A percentile compares a stretch with the other conserved stretches of the same genome.
Conservation (phyloP, 2,329 filamentous ascomycete genomes). For the Trichoderma breve region DNA sequence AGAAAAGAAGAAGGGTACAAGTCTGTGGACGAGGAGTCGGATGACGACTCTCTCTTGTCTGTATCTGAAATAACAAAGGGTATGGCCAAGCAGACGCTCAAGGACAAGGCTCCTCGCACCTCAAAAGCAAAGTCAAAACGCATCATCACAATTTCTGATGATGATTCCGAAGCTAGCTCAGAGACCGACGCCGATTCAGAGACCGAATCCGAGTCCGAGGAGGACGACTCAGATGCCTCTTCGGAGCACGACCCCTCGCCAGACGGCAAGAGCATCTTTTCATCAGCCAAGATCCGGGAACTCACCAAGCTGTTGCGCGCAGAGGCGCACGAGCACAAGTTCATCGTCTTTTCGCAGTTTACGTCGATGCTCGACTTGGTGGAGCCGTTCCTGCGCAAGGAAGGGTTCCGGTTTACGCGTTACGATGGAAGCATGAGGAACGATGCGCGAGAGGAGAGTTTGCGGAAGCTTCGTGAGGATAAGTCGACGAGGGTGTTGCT, state of each 20-base stretch:
- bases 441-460: conserved; percentile 82
- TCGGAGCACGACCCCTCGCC: conserved; percentile 41
- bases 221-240: conserved; percentile 30
- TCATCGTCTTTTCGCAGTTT: conserved; percentile 98
- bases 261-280: conserved; percentile 50
- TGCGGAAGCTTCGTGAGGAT: conserved; percentile 73
- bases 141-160: conserved; percentile 15
- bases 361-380: conserved; percentile 97
- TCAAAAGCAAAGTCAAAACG: background rate
- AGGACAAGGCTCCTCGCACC: conserved; percentile 25
- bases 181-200: conserved; percentile 22
- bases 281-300: conserved; percentile 89
- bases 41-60: conserved; percentile 35
- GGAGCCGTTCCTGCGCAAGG: conserved; percentile 79
- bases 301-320: conserved; percentile 76
- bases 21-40: conserved; percentile 27
- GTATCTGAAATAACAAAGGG: conserved; percentile 38
- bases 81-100: conserved; percentile 38
- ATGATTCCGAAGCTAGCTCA: conserved; percentile 37
- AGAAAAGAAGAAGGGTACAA: conserved; percentile 34
- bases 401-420: conserved; percentile 75
- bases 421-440: conserved; percentile 97
- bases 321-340: conserved; percentile 82
- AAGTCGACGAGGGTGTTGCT: conserved; percentile 76
- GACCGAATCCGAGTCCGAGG: conserved; percentile 37